Evolutionary conservation across 805 yeast genomes (phyloP).

Genomic region (Lachancea thermotolerans): DNA sequence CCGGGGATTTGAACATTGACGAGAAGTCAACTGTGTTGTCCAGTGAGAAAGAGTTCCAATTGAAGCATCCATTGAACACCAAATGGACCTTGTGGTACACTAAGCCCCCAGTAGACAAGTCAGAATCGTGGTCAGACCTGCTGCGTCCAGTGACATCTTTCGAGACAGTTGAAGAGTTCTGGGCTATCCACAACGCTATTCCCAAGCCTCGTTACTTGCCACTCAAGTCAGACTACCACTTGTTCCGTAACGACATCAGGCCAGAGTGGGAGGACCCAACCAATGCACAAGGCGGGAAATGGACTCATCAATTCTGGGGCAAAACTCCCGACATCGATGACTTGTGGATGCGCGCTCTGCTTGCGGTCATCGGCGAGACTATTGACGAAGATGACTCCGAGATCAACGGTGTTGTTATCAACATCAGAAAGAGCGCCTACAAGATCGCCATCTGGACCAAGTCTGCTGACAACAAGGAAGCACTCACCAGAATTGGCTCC

Average conservation of each 20-base stretch:
- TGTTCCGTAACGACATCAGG: slow-evolving; percentile 86
- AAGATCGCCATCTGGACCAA: slow-evolving; percentile 93
- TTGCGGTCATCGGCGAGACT: slow-evolving; percentile 92
- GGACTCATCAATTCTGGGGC: slow-evolving; percentile 72
- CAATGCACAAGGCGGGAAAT: slow-evolving; percentile 89
- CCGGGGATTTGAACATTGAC: slow-evolving; percentile 25
- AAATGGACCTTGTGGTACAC: slow-evolving; percentile 98
- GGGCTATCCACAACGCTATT: slow-evolving; percentile 94
- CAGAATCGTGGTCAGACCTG: slow-evolving; percentile 86
- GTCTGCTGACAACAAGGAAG: slow-evolving; percentile 50
- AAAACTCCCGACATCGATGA: slow-evolving; percentile 68
- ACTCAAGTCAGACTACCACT: slow-evolving; percentile 85
- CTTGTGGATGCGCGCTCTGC: slow-evolving; percentile 82
- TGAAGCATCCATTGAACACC: slow-evolving; percentile 76
- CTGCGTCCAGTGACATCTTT: slow-evolving; percentile 90
- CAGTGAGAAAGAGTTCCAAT: slow-evolving; percentile 27
- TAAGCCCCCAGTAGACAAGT: slow-evolving; percentile 73
- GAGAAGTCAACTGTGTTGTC: slow-evolving; percentile 27
- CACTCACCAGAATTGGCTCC: slow-evolving; percentile 71
- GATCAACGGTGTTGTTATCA: slow-evolving; percentile 90
- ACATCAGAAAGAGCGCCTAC: slow-evolving; percentile 73
- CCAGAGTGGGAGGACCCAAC: slow-evolving; percentile 98
- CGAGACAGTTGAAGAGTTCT: slow-evolving; percentile 94
- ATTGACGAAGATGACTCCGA: slow-evolving; percentile 77
- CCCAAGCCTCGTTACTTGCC: slow-evolving; percentile 92